Evolutionary conservation across 2,329 filamentous ascomycete genomes (phyloP), one percentile per base, ranked within the genome.

Genomic region (Penicillium italicum): DNA sequence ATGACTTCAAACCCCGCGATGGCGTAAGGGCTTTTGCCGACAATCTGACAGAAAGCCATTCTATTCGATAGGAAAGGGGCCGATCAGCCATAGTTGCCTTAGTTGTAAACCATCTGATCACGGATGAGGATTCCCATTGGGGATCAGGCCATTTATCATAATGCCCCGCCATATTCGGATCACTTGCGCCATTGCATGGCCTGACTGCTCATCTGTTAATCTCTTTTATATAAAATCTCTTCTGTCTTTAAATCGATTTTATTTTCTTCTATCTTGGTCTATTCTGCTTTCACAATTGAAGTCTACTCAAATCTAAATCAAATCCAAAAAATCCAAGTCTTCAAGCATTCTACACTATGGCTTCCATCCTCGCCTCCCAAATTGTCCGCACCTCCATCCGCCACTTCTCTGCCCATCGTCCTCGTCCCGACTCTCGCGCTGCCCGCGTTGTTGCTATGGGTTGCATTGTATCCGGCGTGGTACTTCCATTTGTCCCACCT

Each of bases 401-500:
- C 12, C 74, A 74, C 58, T 78, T 77, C 65, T 78, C 76, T 16
- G 73, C 74, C 20, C 75, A 72, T 51, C 72, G 73, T 56, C 69
- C 74, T 34, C 71, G 62, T 24, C 72, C 73, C 18, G 71, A 74
- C 42, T 74, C 69, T 47, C 74, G 72, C 40, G 66, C 69, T 44
- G 69, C 74, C 40, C 74, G 74, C 34, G 72, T 75, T 41, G 61
- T 77, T 30, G 70, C 75, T 43, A 69, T 68, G 49, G 74, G 74
- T 14, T 76, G 75, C 57, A 68, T 79, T 14, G 65, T 73, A 38
- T 74, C 75, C 1, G 74, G 72, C 2, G 75, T 78, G 20, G 69
- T 77, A 18, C 64, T 78, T 5, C 76, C 77, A 5, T 79, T 78
- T 58, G 71, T 78, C 3, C 77, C 77, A 28, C 76, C 77, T 7